phyloP scores from a whole-genome alignment of 352 stramenopile genomes.

The Pythium angustatum region DNA sequence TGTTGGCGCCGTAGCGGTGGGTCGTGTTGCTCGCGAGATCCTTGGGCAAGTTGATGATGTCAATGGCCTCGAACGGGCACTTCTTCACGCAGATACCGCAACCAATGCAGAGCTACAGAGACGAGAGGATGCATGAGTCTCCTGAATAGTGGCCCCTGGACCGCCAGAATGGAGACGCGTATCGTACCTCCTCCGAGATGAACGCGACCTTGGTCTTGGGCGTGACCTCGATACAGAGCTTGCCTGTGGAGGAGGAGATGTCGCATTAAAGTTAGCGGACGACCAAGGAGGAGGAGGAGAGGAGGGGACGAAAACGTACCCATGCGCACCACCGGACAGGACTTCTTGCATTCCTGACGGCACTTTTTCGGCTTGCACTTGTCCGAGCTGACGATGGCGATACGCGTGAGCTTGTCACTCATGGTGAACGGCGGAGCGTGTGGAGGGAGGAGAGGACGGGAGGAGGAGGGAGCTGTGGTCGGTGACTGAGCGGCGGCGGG shows the following conservation, averaged over 20 bases:
- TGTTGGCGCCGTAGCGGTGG: conserved; percentile 99
- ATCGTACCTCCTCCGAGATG: conserved; percentile 93
- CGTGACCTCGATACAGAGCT: conserved; percentile 99
- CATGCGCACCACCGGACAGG: conserved; percentile 98
- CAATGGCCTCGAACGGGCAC: conserved; percentile 99
- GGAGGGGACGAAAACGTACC: conserved; percentile 42
- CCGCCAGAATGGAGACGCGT: conserved; percentile 22
- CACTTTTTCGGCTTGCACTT: conserved; percentile 99
- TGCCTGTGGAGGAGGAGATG: conserved; percentile 62
- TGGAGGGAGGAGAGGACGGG: background rate
- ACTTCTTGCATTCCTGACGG: conserved; percentile 99
- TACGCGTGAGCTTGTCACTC: conserved; percentile 95
- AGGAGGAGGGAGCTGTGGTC: background rate
- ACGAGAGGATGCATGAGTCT: conserved; percentile 5
- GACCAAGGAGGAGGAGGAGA: background rate
- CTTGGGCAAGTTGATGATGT: conserved; percentile 99
- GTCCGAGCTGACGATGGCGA: conserved; percentile 97
- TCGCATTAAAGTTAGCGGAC: background rate
- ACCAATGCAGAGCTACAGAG: conserved; percentile 96
- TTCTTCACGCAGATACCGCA: conserved; percentile 99
- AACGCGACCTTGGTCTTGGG: conserved; percentile 97
- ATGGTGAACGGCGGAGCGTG: conserved; percentile 39
- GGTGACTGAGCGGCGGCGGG: background rate
- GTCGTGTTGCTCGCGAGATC: conserved; percentile 99
- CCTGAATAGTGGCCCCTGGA: conserved; percentile 23